phyloP scores from a whole-genome alignment of 306 rosid species.

The Prunus mume region DNA sequence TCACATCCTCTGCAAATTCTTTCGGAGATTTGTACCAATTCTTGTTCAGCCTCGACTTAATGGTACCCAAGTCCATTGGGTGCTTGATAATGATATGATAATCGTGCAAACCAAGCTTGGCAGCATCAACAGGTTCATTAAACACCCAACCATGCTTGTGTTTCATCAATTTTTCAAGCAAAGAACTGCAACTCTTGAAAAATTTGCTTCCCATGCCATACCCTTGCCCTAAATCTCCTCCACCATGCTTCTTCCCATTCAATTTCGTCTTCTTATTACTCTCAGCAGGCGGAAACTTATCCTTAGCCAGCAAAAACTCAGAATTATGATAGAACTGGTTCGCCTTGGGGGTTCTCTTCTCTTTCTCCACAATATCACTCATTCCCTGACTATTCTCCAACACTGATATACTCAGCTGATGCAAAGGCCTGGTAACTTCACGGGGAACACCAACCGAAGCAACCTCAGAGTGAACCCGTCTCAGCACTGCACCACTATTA shows the following conservation, averaged over 20 bases:
- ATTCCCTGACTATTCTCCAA: slow-evolving; percentile 68
- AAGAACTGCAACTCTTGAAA: slow-evolving; percentile 81
- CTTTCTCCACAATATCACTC: slow-evolving; percentile 75
- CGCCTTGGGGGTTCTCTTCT: slow-evolving; percentile 93
- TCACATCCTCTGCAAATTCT: slow-evolving; percentile 98
- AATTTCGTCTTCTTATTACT: slow-evolving; percentile 76
- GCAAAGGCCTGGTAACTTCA: slow-evolving; percentile 58
- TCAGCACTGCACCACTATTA: slow-evolving; percentile 44
- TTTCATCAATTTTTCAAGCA: slow-evolving; percentile 90
- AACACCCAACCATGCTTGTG: slow-evolving; percentile 97
- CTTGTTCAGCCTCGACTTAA: slow-evolving; percentile 73
- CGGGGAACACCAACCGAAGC: slow-evolving; percentile 57
- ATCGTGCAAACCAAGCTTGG: slow-evolving; percentile 83
- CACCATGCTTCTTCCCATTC: slow-evolving; percentile 68
- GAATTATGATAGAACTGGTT: slow-evolving; percentile 85
- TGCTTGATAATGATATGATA: slow-evolving; percentile 69
- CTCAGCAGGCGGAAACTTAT: slow-evolving; percentile 86
- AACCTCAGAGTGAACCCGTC: slow-evolving; percentile 66
- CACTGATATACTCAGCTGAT: slow-evolving; percentile 60
- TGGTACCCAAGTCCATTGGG: slow-evolving; percentile 94
- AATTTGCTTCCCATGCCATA: slow-evolving; percentile 71
- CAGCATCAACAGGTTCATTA: slow-evolving; percentile 79
- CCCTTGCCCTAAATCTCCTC: slow-evolving; percentile 56
- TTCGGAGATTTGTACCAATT: slow-evolving; percentile 93
- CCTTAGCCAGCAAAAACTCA: slow-evolving; percentile 90